These are phyloP conservation scores for Mychonastes homosphaera DNA, from an alignment of 139 green algal species.

Conservation along the genomic window DNA sequence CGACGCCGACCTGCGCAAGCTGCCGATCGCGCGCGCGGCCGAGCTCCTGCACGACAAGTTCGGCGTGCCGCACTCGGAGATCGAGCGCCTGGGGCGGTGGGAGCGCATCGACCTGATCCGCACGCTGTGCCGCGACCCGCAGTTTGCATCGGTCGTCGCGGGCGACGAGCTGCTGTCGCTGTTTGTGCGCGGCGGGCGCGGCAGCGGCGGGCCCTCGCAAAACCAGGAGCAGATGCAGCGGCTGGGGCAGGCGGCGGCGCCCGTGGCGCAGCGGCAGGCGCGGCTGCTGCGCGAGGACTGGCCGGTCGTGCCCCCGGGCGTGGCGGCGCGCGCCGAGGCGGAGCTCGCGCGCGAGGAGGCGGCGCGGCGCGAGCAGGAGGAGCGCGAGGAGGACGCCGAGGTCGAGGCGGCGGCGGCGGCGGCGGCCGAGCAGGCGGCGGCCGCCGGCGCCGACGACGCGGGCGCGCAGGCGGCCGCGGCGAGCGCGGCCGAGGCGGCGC, in stretches of 20 bases:
- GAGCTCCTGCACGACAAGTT: conserved; percentile 37
- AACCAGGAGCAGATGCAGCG: conserved; percentile 13
- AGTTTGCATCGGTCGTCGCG: conserved; percentile 5
- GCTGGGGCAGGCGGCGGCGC: conserved; percentile 5
- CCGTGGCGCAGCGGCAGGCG: conserved; percentile 14
- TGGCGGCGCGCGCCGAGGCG: too few species aligned
- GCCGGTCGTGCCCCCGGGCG: too few species aligned
- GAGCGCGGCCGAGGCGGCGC: too few species aligned
- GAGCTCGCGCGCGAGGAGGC: not conserved
- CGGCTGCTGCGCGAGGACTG: not conserved
- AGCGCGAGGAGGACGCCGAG: not conserved
- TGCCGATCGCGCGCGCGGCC: conserved; percentile 46
- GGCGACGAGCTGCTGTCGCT: conserved; percentile 16
- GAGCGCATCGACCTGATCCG: conserved; percentile 16
- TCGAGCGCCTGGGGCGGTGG: conserved; percentile 17
- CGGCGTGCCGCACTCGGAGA: conserved; percentile 29
- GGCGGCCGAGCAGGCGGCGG: too few species aligned
- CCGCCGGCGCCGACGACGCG: too few species aligned
- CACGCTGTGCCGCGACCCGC: conserved; percentile 2
- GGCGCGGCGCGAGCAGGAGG: not conserved
- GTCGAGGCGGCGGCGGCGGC: not conserved
- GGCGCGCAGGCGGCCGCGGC: too few species aligned
- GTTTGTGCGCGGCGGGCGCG: conserved; percentile 15
- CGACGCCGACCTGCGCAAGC: conserved; percentile 55
- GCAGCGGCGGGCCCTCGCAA: conserved; percentile 7